Evolutionary conservation across 345 rosid genomes (phyloP), one percentile per base, ranked within the genome.

Genomic region (Eucalyptus brandiana): DNA sequence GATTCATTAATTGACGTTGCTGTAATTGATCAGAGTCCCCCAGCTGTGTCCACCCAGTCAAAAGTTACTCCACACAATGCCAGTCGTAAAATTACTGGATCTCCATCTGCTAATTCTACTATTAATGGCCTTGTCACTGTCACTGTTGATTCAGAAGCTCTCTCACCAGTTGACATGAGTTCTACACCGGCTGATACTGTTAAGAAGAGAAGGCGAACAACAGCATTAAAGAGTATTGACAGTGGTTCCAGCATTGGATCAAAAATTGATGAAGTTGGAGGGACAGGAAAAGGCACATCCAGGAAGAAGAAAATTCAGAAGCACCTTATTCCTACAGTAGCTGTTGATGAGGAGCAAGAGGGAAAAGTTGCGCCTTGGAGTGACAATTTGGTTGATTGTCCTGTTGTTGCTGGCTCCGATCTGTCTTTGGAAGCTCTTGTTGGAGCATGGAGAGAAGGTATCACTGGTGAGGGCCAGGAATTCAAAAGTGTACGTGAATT

Each of bases 401-500:
- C 88, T 87, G 45, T 87, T 54, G 88, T 87, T 76, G 85, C 85
- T 76, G 47, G 45, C 86, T 87, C 45, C 26, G 91, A 92, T 89
- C 94, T 83, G 90, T 89, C 96, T 40, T 86, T 91, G 21, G 94
- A 92, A 89, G 90, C 92, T 87, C 88, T 92, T 87, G 93, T 97
- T 89, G 95, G 96, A 53, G 92, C 93, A 21, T 97, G 99, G 99
- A 97, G 94, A 92, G 93, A 92, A 86, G 94, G 96, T 90, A 97
- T 97, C 69, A 93, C 95, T 9, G 99, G 99, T 87, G 96, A 94
- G 40, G 99, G 99, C 90, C 99, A 97, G 93, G 99, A 97, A 50
- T 97, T 97, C 90, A 92, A 92, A 87, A 92, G 93, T 85, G 99
- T 95, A 40, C 93, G 88, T 62, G 97, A 96, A 88, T 96, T 97